phyloP scores from a whole-genome alignment of 768 basidiomycete genomes.

The Agaricus blazei region DNA sequence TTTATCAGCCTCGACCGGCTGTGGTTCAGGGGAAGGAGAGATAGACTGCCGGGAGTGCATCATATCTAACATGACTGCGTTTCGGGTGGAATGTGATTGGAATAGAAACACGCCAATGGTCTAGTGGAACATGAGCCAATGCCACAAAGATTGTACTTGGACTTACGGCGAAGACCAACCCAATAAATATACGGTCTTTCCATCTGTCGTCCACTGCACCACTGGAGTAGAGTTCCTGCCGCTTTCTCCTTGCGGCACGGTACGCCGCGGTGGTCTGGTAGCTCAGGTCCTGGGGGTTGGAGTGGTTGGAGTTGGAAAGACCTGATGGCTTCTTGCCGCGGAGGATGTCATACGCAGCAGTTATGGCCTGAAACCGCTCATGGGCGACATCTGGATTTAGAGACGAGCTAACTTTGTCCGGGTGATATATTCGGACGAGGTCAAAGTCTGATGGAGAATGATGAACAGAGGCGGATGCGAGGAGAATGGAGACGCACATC shows the following conservation, averaged over 20 bases:
- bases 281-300: constrained; percentile 15
- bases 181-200: constrained; percentile 60
- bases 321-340: constrained; percentile 36
- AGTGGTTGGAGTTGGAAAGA: constrained; percentile 10
- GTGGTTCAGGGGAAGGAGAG: neutral
- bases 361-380: constrained; percentile 64
- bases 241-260: constrained; percentile 39
- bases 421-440: constrained; percentile 76
- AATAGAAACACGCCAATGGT: constrained; percentile 23
- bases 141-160: neutral
- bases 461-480: neutral
- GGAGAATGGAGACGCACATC: constrained; percentile 37
- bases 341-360: constrained; percentile 61
- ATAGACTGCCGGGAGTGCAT: constrained; percentile 12
- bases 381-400: constrained; percentile 48
- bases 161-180: constrained; percentile 49
- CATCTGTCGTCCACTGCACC: constrained; percentile 53
- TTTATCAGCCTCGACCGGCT: neutral
- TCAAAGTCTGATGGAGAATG: constrained; percentile 56
- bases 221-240: constrained; percentile 43
- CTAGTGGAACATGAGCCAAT: neutral
- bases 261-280: constrained; percentile 34
- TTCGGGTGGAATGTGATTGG: constrained; percentile 19
- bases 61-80: constrained; percentile 20
- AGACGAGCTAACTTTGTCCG: constrained; percentile 48